phyloP scores from a whole-genome alignment of 225 moss, liverwort and hornwort species.

The Marchantia paleacea region DNA sequence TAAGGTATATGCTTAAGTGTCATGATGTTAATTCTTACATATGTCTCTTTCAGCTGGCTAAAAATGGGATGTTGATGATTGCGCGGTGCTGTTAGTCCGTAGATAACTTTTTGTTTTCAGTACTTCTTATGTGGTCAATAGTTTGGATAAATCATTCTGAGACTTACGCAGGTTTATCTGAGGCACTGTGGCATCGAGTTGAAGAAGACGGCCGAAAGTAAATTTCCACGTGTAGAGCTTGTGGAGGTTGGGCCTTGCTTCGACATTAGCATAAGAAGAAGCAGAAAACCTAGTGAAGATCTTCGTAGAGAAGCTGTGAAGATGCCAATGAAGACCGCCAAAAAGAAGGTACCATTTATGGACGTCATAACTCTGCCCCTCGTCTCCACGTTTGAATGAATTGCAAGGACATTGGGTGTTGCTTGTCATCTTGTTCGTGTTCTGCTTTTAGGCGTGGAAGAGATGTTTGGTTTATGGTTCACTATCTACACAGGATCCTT shows the following conservation, averaged over 20 bases:
- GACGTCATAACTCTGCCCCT: background rate
- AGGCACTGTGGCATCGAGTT: constrained; percentile 75
- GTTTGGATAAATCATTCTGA: background rate
- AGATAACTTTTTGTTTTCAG: too few species aligned
- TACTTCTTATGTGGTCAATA: background rate
- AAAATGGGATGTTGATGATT: too few species aligned
- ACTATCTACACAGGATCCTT: too few species aligned
- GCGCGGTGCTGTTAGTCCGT: too few species aligned
- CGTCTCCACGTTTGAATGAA: too few species aligned
- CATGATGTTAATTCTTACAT: too few species aligned
- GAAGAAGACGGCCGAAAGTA: constrained; percentile 55
- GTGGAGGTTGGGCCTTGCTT: constrained; percentile 86
- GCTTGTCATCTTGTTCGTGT: background rate
- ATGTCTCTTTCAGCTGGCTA: too few species aligned
- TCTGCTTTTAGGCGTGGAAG: background rate
- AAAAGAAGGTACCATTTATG: constrained; percentile 61
- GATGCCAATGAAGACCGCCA: constrained; percentile 47
- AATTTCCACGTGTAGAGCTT: constrained; percentile 59
- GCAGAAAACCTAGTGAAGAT: constrained; percentile 69
- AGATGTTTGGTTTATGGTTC: background rate
- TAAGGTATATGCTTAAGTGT: constrained; percentile 31
- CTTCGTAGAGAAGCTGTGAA: constrained; percentile 73
- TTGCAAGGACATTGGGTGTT: too few species aligned
- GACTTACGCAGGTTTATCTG: constrained; percentile 43
- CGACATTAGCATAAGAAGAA: constrained; percentile 67